Evolutionary conservation across 352 stramenopile species (phyloP).

Genomic region (Globisporangium parvum): DNA sequence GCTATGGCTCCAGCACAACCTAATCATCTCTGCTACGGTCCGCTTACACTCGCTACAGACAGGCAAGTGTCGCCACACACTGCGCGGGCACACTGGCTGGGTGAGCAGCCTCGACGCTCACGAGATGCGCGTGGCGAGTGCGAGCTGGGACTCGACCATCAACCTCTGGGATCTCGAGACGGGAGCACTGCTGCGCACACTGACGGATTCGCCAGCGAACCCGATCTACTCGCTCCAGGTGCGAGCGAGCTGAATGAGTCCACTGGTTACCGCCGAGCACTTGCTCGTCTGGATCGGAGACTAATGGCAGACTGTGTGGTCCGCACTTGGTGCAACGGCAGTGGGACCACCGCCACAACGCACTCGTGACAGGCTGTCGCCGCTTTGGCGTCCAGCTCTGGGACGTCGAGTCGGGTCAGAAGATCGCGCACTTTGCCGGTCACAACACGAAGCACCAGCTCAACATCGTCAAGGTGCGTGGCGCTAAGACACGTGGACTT

Average conservation of each 20-base stretch:
- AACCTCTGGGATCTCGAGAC: constrained; percentile 18
- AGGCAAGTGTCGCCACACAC: constrained; percentile 18
- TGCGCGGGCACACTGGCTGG: constrained; percentile 23
- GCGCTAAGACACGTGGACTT: neutral
- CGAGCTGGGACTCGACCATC: constrained; percentile 20
- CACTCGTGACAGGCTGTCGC: constrained; percentile 17
- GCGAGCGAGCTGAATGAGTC: neutral
- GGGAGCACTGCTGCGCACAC: constrained; percentile 14
- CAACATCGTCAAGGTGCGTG: constrained; percentile 21
- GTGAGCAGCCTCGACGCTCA: constrained; percentile 15
- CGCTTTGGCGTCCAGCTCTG: constrained; percentile 21
- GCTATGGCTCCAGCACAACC: neutral
- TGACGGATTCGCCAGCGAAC: constrained; percentile 15
- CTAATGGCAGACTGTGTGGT: neutral
- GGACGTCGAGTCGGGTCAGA: constrained; percentile 19
- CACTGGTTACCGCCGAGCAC: too few species aligned
- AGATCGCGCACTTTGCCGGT: constrained; percentile 13
- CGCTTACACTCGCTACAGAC: neutral
- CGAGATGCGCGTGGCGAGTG: constrained; percentile 8
- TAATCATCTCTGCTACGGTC: neutral
- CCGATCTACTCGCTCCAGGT: constrained; percentile 28
- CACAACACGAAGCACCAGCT: constrained; percentile 23
- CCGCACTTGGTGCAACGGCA: neutral
- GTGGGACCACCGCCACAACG: constrained; percentile 16
- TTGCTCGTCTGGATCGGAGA: neutral